A percentile compares a stretch with the other conserved stretches of the same genome.
These are phyloP conservation scores for Solanum infundibuliforme DNA, from an alignment of 257 asterid species.

Conservation along the genomic window DNA sequence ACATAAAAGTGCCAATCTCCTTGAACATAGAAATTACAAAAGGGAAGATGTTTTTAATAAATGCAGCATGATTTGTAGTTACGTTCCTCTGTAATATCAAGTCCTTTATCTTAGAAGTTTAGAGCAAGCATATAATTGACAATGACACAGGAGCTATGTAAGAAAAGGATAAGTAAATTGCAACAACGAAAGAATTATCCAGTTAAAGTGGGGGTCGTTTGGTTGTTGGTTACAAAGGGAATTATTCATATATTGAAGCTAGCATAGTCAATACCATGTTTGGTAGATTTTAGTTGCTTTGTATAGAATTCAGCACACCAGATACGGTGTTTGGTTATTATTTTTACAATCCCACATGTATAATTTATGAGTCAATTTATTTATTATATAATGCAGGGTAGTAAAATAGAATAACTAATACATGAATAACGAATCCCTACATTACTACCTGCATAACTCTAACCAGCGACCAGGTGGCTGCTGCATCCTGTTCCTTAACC, in stretches of 20 bases:
- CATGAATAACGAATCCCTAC: not conserved
- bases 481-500: too few relatives aligned
- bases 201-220: too few relatives aligned
- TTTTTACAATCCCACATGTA: not conserved
- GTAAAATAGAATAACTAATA: not conserved
- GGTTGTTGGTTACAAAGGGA: not conserved
- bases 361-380: not conserved
- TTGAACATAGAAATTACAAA: not conserved
- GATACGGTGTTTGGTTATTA: not conserved
- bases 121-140: too few relatives aligned
- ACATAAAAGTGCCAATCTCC: not conserved
- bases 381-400: not conserved
- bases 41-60: not conserved
- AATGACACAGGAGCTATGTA: not conserved
- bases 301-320: not conserved
- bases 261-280: not conserved
- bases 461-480: not conserved
- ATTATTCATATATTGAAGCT: not conserved
- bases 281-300: not conserved
- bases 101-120: too few relatives aligned
- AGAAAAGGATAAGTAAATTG: not conserved
- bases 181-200: not conserved
- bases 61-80: not conserved
- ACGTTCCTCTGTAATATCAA: too few relatives aligned
- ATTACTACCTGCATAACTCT: not conserved